These are phyloP conservation scores for Emmonsia crescens DNA, from an alignment of 2,329 filamentous ascomycete species.

Conservation along the genomic window DNA sequence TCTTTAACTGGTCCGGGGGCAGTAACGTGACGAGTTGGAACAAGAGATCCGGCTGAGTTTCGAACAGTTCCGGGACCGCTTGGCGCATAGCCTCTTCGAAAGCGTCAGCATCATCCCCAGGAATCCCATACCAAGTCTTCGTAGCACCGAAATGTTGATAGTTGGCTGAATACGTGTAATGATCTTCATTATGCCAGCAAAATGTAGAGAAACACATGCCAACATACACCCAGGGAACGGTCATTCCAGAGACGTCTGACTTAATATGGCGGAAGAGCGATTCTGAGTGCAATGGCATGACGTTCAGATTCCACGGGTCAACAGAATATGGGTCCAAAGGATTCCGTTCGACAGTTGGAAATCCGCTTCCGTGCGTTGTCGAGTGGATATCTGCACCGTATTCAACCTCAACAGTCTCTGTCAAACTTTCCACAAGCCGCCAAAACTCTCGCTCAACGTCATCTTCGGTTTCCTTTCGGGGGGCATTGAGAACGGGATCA, in stretches of 20 bases:
- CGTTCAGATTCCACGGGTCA: conserved; percentile 92
- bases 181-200: conserved; percentile 98
- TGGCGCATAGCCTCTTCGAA: conserved; percentile 94
- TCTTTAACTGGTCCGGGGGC: conserved; percentile 83
- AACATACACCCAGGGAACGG: conserved; percentile 96
- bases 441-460: conserved; percentile 96
- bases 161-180: conserved; percentile 95
- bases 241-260: conserved; percentile 97
- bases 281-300: conserved; percentile 79
- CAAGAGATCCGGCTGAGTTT: conserved; percentile 88
- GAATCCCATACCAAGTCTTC: conserved; percentile 98
- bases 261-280: conserved; percentile 96
- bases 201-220: conserved; percentile 99
- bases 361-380: conserved; percentile 93
- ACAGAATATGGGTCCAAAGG: conserved; percentile 77
- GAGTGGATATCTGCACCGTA: conserved; percentile 98
- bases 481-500: conserved; percentile 71
- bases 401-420: conserved; percentile 93
- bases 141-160: conserved; percentile 98
- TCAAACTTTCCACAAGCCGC: conserved; percentile 84
- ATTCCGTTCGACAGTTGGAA: conserved; percentile 86
- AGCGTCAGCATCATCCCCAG: conserved; percentile 82
- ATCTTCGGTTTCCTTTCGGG: conserved; percentile 77
- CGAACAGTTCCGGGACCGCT: conserved; percentile 90
- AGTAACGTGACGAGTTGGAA: conserved; percentile 96